phyloP scores from a whole-genome alignment of 768 basidiomycete genomes.

The Sporobolomyces phaffii region DNA sequence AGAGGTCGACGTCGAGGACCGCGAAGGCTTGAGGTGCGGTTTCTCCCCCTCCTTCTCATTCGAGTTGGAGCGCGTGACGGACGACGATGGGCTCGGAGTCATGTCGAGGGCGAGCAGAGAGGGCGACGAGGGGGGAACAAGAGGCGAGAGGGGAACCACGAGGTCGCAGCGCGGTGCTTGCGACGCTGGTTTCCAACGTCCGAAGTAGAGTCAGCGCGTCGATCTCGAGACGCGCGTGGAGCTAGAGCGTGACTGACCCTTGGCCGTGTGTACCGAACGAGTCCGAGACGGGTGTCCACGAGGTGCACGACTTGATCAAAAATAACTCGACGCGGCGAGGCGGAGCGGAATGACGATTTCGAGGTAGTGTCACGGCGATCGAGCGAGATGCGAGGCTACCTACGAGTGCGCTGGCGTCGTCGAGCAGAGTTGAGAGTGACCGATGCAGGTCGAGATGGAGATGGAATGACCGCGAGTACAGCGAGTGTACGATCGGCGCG shows the following conservation, averaged over 20 bases:
- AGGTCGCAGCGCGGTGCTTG: neutral
- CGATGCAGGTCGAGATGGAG: too few species aligned
- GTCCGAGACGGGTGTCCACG: neutral
- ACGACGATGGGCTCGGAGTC: slow-evolving; percentile 7
- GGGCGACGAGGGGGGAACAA: neutral
- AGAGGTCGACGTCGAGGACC: neutral
- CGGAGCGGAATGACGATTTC: neutral
- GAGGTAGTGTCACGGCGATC: too few species aligned
- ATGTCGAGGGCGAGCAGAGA: neutral
- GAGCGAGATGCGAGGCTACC: too few species aligned
- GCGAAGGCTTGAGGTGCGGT: neutral
- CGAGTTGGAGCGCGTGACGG: slow-evolving; percentile 14
- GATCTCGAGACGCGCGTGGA: neutral
- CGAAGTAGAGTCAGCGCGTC: neutral
- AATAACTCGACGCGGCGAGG: neutral
- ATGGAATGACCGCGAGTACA: too few species aligned
- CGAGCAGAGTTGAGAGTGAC: too few species aligned
- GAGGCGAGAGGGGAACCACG: neutral
- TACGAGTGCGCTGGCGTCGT: too few species aligned
- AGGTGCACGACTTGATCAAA: neutral
- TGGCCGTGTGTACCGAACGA: neutral
- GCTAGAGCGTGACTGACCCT: neutral
- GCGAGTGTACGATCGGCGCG: too few species aligned
- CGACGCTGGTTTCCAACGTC: neutral
- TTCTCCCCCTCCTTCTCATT: neutral